Evolutionary conservation across 805 yeast genomes (phyloP).

Genomic region (Saccharomycopsis guyanensis): DNA sequence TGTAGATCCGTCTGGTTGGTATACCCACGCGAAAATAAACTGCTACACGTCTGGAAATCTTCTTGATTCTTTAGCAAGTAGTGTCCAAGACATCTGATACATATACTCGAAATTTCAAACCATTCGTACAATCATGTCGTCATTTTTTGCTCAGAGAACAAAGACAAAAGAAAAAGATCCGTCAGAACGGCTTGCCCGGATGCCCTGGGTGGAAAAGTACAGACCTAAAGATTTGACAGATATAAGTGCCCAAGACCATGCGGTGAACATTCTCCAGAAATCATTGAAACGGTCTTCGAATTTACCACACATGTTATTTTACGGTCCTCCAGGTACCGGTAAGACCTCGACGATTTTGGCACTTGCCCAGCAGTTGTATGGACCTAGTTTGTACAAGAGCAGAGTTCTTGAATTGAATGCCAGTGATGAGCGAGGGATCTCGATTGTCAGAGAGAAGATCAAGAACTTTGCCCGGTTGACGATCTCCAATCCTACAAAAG

Average conservation of each 20-base stretch:
- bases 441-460: constrained; percentile 78
- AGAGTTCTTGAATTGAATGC: constrained; percentile 82
- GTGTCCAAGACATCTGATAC: too few relatives aligned
- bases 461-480: constrained; percentile 81
- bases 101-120: too few relatives aligned
- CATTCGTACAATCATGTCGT: not conserved
- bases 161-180: not conserved
- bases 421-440: constrained; percentile 85
- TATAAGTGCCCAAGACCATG: constrained; percentile 86
- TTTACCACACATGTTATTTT: constrained; percentile 84
- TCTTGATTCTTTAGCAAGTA: too few relatives aligned
- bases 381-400: constrained; percentile 57
- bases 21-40: too few relatives aligned
- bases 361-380: constrained; percentile 70
- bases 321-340: constrained; percentile 94
- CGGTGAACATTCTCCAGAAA: constrained; percentile 73
- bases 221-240: constrained; percentile 82
- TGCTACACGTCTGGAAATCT: too few relatives aligned
- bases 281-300: constrained; percentile 70
- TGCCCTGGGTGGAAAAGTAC: constrained; percentile 1
- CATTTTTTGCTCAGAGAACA: not conserved
- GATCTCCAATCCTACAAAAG: constrained; percentile 69
- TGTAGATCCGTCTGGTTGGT: too few relatives aligned
- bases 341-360: constrained; percentile 86
- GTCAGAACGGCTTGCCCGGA: not conserved